phyloP scores from a whole-genome alignment of 2,329 filamentous ascomycete species.

The Penicillium sp. region DNA sequence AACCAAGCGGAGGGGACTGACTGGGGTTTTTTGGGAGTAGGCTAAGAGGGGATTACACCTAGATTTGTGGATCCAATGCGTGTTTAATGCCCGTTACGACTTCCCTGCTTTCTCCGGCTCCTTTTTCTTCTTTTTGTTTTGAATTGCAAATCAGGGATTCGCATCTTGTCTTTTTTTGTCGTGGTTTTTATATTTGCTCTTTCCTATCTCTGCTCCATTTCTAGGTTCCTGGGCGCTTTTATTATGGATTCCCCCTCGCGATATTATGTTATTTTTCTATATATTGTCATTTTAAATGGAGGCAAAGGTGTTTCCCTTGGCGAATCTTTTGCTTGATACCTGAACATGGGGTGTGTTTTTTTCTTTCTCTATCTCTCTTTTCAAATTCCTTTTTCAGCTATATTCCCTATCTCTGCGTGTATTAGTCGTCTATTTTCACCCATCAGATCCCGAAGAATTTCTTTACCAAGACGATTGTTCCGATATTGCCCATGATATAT shows the following conservation, averaged over 20 bases:
- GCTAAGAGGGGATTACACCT: constrained; percentile 28
- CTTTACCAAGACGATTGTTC: background rate
- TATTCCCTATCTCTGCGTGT: background rate
- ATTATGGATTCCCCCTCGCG: constrained; percentile 17
- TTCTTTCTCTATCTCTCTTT: background rate
- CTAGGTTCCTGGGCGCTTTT: constrained; percentile 11
- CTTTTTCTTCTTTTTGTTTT: constrained; percentile 1
- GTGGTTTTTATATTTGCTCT: constrained; percentile 11
- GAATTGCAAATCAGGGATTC: constrained; percentile 7
- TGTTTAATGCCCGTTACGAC: constrained; percentile 29
- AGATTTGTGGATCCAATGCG: constrained; percentile 13
- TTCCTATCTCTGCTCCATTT: constrained; percentile 1
- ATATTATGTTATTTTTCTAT: constrained; percentile 8
- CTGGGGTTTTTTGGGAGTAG: constrained; percentile 42
- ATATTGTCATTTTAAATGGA: constrained; percentile 20
- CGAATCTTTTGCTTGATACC: constrained; percentile 21
- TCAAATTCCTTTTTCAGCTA: background rate
- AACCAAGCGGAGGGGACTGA: constrained; percentile 43
- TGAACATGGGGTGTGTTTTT: constrained; percentile 14
- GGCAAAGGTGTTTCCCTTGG: constrained; percentile 19
- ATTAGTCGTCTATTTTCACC: constrained; percentile 9
- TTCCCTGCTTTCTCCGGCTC: constrained; percentile 12
- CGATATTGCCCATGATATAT: constrained; percentile 7
- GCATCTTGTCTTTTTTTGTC: constrained; percentile 9
- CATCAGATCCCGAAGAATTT: background rate